phyloP scores from a whole-genome alignment of 1,284 basidiomycete species.

The Phellinidium pouzarii region DNA sequence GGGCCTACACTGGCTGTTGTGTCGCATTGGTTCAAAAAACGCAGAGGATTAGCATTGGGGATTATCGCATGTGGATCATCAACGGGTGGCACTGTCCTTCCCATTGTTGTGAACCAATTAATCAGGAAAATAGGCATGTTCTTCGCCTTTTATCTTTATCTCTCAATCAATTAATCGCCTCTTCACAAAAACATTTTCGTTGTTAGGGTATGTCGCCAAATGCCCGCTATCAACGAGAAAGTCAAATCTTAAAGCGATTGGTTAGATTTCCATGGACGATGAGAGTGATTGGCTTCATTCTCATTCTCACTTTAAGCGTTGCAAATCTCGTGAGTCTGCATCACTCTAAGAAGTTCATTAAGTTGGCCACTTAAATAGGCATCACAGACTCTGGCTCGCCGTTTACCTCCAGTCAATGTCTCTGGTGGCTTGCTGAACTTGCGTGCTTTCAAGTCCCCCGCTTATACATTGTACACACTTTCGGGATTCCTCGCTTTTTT shows the following conservation, averaged over 20 bases:
- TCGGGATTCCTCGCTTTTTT: slow-evolving; percentile 25
- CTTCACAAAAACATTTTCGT: neutral
- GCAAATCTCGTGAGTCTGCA: slow-evolving; percentile 22
- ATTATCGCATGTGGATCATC: slow-evolving; percentile 37
- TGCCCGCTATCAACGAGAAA: no score
- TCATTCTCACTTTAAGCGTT: slow-evolving; percentile 21
- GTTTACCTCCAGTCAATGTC: slow-evolving; percentile 25
- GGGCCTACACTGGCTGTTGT: slow-evolving; percentile 41
- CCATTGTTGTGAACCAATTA: slow-evolving; percentile 38
- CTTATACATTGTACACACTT: slow-evolving; percentile 24
- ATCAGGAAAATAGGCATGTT: slow-evolving; percentile 39
- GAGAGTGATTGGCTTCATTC: slow-evolving; percentile 27
- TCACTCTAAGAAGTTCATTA: neutral
- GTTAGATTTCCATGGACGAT: slow-evolving; percentile 28
- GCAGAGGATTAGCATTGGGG: slow-evolving; percentile 38
- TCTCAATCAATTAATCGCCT: neutral
- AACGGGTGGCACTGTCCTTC: slow-evolving; percentile 42
- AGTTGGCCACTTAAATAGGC: neutral
- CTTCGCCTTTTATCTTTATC: neutral
- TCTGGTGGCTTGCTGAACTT: slow-evolving; percentile 27
- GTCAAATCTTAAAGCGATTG: no score
- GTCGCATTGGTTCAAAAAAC: slow-evolving; percentile 45
- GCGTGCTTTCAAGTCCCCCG: slow-evolving; percentile 23
- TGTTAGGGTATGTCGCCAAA: no score
- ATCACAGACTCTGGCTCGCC: slow-evolving; percentile 23